phyloP scores from a whole-genome alignment of 495 filamentous ascomycete species.

The Penicillium dipodomyicola region DNA sequence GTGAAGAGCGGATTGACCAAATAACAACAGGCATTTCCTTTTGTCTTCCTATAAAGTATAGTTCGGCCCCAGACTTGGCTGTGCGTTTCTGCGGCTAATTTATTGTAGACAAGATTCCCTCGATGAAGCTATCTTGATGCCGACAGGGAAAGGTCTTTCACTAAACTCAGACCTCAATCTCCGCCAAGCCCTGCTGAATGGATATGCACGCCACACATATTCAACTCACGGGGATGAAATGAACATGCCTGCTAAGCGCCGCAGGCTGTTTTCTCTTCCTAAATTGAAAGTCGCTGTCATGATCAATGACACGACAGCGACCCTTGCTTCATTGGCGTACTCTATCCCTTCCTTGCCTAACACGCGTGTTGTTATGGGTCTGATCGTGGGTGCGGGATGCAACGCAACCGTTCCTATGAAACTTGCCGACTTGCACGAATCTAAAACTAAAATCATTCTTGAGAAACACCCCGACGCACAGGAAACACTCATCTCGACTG shows the following conservation, averaged over 20 bases:
- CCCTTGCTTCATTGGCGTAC: slow-evolving; percentile 69
- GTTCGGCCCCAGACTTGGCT: background rate
- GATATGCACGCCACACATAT: slow-evolving; percentile 57
- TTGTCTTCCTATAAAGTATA: slow-evolving; percentile 74
- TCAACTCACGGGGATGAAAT: slow-evolving; percentile 25
- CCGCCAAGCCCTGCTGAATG: slow-evolving; percentile 59
- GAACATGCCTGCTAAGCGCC: slow-evolving; percentile 27
- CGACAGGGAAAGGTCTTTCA: slow-evolving; percentile 80
- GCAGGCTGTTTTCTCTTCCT: slow-evolving; percentile 50
- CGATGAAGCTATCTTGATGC: slow-evolving; percentile 68
- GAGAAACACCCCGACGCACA: slow-evolving; percentile 38
- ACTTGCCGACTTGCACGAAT: slow-evolving; percentile 55
- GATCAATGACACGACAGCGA: slow-evolving; percentile 73
- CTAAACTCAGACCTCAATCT: slow-evolving; percentile 65
- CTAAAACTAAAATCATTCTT: slow-evolving; percentile 45
- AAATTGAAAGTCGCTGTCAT: slow-evolving; percentile 64
- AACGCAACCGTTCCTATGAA: slow-evolving; percentile 72
- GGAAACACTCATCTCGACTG: slow-evolving; percentile 69
- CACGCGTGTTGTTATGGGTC: slow-evolving; percentile 67
- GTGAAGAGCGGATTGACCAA: slow-evolving; percentile 39
- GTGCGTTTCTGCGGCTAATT: background rate
- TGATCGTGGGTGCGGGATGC: slow-evolving; percentile 74
- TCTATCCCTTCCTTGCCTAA: slow-evolving; percentile 52
- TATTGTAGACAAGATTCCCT: slow-evolving; percentile 60
- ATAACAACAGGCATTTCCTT: slow-evolving; percentile 73